Evolutionary conservation across 768 basidiomycete species (phyloP), one percentile per base, ranked within the genome.

Genomic region (Leucocoprinus birnbaumii): DNA sequence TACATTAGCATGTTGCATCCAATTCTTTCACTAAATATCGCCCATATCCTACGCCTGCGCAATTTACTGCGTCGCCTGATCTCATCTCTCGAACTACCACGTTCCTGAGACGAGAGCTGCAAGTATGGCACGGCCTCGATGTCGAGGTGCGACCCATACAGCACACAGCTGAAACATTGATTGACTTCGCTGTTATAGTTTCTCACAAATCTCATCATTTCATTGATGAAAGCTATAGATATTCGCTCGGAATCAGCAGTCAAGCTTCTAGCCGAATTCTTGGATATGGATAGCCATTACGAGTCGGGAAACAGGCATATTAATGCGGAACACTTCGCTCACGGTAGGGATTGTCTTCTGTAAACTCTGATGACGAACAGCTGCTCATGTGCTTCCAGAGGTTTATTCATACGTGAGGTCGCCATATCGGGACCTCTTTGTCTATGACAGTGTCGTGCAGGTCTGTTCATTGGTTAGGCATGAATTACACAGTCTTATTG

Each of bases 311-410:
- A 75, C 22, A 76, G 85, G 52, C 76, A 80, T 55, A 69, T 75
- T 22, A 89, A 91, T 61, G 89, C 94, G 10, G 94, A 98, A 65
- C 94, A 97, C 68, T 95, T 97, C 71, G 91, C 88, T 7, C 94
- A 98, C 71, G 93, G 92, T 91, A 62, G 61, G 80, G 69, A n/a
- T 49, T 43, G 22, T 11, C n/a, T 58, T 48, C 37, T 19, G 48
- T 22, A 49, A 40, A 46, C 44, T 1, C 27, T 41, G 2, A 22
- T 22, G n/a, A n/a, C n/a, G 26, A 25, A 10, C 21, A 42, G 21
- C 5, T 24, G 13, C 57, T 10, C 57, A 56, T 26, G 14, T 53
- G 3, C 38, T 48, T 34, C 16, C 59, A 94, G 94, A 98, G 70
- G 79, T 97, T 37, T 97, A 96, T 66, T 83, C 80, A 40, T 98